phyloP scores from a whole-genome alignment of 805 yeast genomes.

The Starmerella kuoi region DNA sequence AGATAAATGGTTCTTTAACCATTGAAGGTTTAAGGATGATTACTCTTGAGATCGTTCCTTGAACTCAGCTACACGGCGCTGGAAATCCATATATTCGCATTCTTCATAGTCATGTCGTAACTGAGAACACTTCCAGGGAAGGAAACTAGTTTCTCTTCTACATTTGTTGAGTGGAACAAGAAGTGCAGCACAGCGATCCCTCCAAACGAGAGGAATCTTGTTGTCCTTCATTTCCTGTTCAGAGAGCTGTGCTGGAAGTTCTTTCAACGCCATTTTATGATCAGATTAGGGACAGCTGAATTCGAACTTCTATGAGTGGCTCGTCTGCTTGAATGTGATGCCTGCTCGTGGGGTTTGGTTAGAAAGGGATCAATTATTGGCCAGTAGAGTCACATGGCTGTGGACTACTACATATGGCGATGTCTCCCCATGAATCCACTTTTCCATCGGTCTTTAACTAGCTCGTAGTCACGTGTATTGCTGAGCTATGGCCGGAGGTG shows the following conservation, averaged over 20 bases:
- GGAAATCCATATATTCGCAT: slow-evolving; percentile 71
- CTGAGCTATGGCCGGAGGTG: too few relatives aligned
- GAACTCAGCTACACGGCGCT: slow-evolving; percentile 65
- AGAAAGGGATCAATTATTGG: background rate
- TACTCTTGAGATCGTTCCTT: slow-evolving; percentile 29
- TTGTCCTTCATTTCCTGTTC: slow-evolving; percentile 74
- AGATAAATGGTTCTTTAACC: too few relatives aligned
- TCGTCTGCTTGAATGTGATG: too few relatives aligned
- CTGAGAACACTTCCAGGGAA: slow-evolving; percentile 63
- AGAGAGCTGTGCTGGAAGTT: slow-evolving; percentile 34
- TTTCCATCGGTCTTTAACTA: too few relatives aligned
- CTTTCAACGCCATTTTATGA: slow-evolving; percentile 24
- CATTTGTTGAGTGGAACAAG: slow-evolving; percentile 51
- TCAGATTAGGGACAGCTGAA: background rate
- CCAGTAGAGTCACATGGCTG: background rate
- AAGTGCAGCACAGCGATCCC: slow-evolving; percentile 70
- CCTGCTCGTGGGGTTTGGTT: too few relatives aligned
- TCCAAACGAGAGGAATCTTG: slow-evolving; percentile 63
- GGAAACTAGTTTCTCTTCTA: slow-evolving; percentile 42
- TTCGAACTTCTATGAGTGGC: too few relatives aligned
- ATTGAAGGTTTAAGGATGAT: too few relatives aligned
- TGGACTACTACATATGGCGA: too few relatives aligned
- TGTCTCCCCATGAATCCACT: too few relatives aligned
- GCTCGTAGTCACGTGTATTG: too few relatives aligned
- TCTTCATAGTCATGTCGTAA: slow-evolving; percentile 77